Conservation (phyloP, 352 stramenopile species). For the Blastocystis sp. region DNA sequence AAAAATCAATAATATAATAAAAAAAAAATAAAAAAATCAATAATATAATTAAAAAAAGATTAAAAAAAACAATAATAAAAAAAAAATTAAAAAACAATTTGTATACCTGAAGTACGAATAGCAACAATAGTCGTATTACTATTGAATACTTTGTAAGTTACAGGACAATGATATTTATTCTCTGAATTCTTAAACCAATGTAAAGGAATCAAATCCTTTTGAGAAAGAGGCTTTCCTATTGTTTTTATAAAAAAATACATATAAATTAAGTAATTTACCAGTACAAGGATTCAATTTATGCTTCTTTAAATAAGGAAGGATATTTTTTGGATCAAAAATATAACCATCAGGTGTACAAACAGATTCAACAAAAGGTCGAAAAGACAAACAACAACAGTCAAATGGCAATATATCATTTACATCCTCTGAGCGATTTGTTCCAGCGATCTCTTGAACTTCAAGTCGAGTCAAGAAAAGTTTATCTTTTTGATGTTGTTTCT, state of each 20-base stretch:
- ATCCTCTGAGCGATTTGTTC: neutral
- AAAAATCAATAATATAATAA: no score
- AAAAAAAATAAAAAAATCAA: no score
- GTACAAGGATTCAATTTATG: constrained; percentile 83
- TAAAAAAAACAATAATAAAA: no score
- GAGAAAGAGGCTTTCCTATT: constrained; percentile 56
- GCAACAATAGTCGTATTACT: constrained; percentile 59
- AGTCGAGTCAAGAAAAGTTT: constrained; percentile 49
- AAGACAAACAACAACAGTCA: constrained; percentile 85
- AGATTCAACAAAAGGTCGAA: constrained; percentile 63
- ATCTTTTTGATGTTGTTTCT: constrained; percentile 69
- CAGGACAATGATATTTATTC: constrained; percentile 63
- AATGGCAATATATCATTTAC: constrained; percentile 67
- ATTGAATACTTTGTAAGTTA: constrained; percentile 79
- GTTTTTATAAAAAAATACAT: no score
- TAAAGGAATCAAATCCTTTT: constrained; percentile 74
- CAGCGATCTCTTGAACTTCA: constrained; percentile 40
- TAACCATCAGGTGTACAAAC: constrained; percentile 53
- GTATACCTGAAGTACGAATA: constrained; percentile 48
- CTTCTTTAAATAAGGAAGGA: constrained; percentile 80
- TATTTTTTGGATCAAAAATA: constrained; percentile 82
- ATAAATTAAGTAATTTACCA: no score
- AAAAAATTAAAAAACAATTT: no score
- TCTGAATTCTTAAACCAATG: constrained; percentile 57
- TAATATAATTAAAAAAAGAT: no score